These are phyloP conservation scores for Xerocomus minutiporus DNA, from an alignment of 1,284 basidiomycete species.

Conservation along the genomic window DNA sequence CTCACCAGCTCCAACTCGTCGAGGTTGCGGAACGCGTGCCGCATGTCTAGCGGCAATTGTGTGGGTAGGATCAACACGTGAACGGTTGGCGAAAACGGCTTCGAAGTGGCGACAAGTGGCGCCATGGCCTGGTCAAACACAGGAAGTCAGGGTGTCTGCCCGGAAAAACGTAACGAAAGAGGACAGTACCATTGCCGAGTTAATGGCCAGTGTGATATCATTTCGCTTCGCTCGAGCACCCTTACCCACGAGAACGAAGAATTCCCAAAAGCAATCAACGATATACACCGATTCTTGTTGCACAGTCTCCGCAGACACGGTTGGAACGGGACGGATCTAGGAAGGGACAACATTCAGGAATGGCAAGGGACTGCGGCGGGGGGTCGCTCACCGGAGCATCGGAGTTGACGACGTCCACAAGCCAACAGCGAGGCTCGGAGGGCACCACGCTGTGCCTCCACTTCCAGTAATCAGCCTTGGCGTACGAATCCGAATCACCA, in stretches of 20 bases:
- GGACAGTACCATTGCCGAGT: conserved; percentile 46
- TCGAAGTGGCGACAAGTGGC: conserved; percentile 40
- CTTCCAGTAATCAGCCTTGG: conserved; percentile 73
- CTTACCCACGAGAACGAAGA: conserved; percentile 69
- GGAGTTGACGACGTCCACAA: conserved; percentile 41
- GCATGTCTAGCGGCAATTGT: conserved; percentile 64
- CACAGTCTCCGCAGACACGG: conserved; percentile 22
- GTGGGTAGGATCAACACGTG: conserved; percentile 71
- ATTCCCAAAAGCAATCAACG: conserved; percentile 70
- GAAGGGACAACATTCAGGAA: background rate
- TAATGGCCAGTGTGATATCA: conserved; percentile 59
- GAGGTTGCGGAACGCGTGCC: conserved; percentile 59
- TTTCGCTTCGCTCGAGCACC: conserved; percentile 53
- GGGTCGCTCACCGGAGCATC: conserved; percentile 35
- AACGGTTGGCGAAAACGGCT: conserved; percentile 65
- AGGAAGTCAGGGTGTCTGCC: background rate
- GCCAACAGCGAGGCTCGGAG: conserved; percentile 52
- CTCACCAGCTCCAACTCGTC: conserved; percentile 58
- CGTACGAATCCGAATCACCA: conserved; percentile 60
- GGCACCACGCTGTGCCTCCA: conserved; percentile 49
- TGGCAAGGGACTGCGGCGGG: background rate
- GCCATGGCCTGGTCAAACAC: conserved; percentile 49
- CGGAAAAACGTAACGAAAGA: conserved; percentile 1
- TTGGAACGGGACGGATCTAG: conserved; percentile 33
- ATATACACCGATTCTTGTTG: conserved; percentile 49